Conservation (phyloP, 2,329 filamentous ascomycete species). For the Teratosphaeria epicoccoides region DNA sequence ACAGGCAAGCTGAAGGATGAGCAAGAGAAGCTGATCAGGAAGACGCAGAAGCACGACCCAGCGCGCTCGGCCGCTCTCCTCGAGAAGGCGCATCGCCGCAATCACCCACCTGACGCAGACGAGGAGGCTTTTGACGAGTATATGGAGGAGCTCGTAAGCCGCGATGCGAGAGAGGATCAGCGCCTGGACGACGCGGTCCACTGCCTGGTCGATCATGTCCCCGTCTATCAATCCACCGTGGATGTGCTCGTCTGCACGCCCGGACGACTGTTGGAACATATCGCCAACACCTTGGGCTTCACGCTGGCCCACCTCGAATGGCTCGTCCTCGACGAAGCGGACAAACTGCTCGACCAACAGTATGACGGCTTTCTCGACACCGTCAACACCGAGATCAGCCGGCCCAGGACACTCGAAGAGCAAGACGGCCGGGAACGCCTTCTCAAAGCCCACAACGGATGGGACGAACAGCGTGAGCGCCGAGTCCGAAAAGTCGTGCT, state of each 20-base stretch:
- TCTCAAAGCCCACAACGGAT: constrained; percentile 18
- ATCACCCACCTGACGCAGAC: constrained; percentile 28
- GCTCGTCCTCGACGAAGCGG: constrained; percentile 88
- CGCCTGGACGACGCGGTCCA: constrained; percentile 29
- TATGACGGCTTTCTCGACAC: constrained; percentile 22
- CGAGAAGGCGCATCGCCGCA: constrained; percentile 26
- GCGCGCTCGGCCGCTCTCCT: constrained; percentile 42
- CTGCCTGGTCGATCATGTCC: constrained; percentile 51
- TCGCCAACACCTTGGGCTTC: constrained; percentile 75
- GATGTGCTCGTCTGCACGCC: constrained; percentile 88
- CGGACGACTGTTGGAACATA: constrained; percentile 81
- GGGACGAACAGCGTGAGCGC: constrained; percentile 30
- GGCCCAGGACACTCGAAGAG: constrained; percentile 8
- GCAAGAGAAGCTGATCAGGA: constrained; percentile 50
- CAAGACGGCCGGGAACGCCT: constrained; percentile 18
- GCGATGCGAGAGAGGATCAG: constrained; percentile 14
- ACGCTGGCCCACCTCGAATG: constrained; percentile 67
- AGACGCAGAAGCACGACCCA: constrained; percentile 52
- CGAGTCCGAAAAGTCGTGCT: constrained; percentile 69
- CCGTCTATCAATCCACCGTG: constrained; percentile 58
- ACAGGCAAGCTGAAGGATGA: constrained; percentile 62
- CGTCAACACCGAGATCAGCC: constrained; percentile 15
- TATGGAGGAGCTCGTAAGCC: constrained; percentile 10
- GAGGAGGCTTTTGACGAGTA: constrained; percentile 24
- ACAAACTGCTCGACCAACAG: constrained; percentile 72